A percentile compares a stretch with the other conserved stretches of the same genome.
Evolutionary conservation across 768 basidiomycete species (phyloP).

Genomic region (Termitomyces eurrhizus): DNA sequence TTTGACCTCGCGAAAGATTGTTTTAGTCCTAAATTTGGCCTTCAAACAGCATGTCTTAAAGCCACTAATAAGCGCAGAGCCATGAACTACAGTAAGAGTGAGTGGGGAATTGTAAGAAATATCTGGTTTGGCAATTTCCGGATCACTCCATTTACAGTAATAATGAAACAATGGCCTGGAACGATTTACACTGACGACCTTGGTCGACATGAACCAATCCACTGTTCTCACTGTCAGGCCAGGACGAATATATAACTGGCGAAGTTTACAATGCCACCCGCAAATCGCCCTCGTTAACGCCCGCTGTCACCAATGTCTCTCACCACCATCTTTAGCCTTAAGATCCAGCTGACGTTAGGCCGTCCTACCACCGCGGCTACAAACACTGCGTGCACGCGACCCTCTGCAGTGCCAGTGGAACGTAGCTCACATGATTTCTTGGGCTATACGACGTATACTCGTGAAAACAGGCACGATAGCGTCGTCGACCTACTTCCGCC

Average conservation of each 20-base stretch:
- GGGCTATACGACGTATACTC: conserved; percentile 32
- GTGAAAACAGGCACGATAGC: conserved; percentile 40
- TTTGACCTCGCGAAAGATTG: too few species aligned
- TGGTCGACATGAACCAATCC: conserved; percentile 1
- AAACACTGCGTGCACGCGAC: conserved; percentile 17
- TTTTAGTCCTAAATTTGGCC: too few species aligned
- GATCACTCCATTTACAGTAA: background rate
- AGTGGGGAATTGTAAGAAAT: background rate
- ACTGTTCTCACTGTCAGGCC: background rate
- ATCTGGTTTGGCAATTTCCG: background rate
- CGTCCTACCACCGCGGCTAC: conserved; percentile 17
- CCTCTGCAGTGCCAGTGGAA: conserved; percentile 12
- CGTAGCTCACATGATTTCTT: conserved; percentile 29
- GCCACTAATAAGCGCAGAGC: too few species aligned
- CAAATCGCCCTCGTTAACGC: background rate
- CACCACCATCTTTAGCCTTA: conserved; percentile 12
- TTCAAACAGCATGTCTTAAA: too few species aligned
- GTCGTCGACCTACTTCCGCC: conserved; percentile 34
- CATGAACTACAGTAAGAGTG: too few species aligned
- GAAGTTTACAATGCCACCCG: background rate
- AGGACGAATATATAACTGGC: background rate
- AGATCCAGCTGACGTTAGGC: conserved; percentile 13
- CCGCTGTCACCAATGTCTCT: background rate
- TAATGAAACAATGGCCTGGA: background rate
- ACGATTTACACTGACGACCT: background rate